Percentiles rank a stretch among this genome's conserved stretches.
phyloP scores from a whole-genome alignment of 768 basidiomycete genomes.

The Agaricus subrufescens region DNA sequence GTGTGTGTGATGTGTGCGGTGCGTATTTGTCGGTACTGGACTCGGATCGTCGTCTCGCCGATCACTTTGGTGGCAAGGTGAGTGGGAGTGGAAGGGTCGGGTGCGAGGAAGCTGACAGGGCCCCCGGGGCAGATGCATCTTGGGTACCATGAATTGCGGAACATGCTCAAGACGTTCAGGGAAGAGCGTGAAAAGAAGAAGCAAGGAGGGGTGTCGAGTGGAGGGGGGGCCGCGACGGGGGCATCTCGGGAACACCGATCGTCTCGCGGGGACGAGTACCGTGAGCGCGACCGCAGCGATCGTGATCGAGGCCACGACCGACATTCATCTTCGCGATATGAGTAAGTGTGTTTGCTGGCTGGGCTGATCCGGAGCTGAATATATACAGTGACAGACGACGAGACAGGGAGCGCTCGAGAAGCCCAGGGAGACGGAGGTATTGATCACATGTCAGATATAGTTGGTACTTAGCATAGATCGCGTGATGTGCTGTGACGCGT shows the following conservation, averaged over 20 bases:
- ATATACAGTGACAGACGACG: slow-evolving; percentile 58
- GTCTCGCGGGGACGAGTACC: slow-evolving; percentile 26
- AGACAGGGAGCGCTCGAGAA: slow-evolving; percentile 71
- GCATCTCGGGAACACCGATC: slow-evolving; percentile 46
- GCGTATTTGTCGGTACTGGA: slow-evolving; percentile 98
- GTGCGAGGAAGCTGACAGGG: slow-evolving; percentile 19
- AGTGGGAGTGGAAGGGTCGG: slow-evolving; percentile 23
- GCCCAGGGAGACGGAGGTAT: slow-evolving; percentile 61
- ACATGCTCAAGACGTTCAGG: slow-evolving; percentile 86
- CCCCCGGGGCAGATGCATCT: slow-evolving; percentile 81
- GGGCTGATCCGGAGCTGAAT: slow-evolving; percentile 22
- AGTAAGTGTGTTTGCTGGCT: slow-evolving; percentile 44
- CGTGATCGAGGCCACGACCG: slow-evolving; percentile 68
- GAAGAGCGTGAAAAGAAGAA: slow-evolving; percentile 87
- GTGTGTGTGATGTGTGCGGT: slow-evolving; percentile 99
- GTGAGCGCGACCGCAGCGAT: slow-evolving; percentile 57
- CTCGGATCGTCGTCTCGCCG: slow-evolving; percentile 96
- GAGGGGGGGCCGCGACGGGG: slow-evolving; percentile 37
- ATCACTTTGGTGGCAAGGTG: slow-evolving; percentile 99
- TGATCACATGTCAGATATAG: slow-evolving; percentile 22
- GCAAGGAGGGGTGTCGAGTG: slow-evolving; percentile 41
- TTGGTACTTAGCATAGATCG: not conserved
- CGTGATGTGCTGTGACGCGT: not conserved
- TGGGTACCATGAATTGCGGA: slow-evolving; percentile 96
- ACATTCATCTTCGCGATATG: slow-evolving; percentile 65